A percentile compares a stretch with the other conserved stretches of the same genome.
These are phyloP conservation scores for Ophiostoma sp. DNA, from an alignment of 2,329 filamentous ascomycete species.

Conservation along the genomic window DNA sequence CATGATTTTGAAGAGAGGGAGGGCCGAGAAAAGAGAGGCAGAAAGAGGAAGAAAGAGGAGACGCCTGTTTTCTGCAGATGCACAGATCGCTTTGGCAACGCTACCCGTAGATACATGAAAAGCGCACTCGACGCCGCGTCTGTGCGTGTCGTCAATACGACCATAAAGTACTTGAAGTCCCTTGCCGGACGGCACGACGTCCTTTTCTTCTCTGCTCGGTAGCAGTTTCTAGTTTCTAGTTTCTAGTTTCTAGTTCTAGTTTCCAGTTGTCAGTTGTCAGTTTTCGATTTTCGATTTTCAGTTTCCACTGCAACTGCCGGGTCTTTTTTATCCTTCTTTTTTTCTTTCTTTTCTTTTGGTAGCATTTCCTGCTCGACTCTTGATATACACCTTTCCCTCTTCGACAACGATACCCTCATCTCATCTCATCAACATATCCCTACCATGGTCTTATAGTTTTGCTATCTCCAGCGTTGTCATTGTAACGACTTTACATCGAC, in stretches of 20 bases:
- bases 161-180: background rate
- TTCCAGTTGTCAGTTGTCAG: no score
- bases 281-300: background rate
- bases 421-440: background rate
- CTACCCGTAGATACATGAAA: conserved; percentile 4
- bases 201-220: background rate
- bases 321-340: background rate
- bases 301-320: background rate
- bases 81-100: conserved; percentile 4
- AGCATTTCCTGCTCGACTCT: background rate
- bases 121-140: background rate
- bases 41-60: background rate
- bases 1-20: background rate
- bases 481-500: background rate
- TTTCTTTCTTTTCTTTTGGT: background rate
- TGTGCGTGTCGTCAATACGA: conserved; percentile 4
- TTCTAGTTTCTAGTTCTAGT: background rate
- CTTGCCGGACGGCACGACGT: background rate
- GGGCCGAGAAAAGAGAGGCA: background rate
- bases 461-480: background rate
- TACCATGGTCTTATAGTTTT: background rate
- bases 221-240: background rate
- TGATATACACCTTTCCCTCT: background rate
- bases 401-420: background rate
- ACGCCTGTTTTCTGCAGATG: background rate